These are phyloP conservation scores for Xylaria sp. DNA, from an alignment of 2,329 filamentous ascomycete genomes.

Conservation along the genomic window DNA sequence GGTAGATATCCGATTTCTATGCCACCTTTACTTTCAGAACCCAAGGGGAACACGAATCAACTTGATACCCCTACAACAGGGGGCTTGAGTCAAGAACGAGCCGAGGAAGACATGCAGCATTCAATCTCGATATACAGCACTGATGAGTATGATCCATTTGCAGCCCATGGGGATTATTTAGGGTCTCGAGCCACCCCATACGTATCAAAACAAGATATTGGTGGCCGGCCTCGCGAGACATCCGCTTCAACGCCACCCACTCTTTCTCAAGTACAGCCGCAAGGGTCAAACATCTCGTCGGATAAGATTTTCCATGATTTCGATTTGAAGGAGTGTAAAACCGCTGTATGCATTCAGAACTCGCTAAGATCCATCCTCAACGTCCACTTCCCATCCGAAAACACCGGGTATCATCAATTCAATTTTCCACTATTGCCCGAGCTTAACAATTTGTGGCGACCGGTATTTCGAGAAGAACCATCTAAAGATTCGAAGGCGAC, in stretches of 20 bases:
- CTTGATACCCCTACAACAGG: constrained; percentile 21
- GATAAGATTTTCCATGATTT: constrained; percentile 60
- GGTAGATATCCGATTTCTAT: constrained; percentile 50
- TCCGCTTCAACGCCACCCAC: constrained; percentile 53
- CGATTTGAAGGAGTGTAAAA: constrained; percentile 53
- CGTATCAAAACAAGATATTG: constrained; percentile 21
- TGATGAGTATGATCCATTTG: constrained; percentile 62
- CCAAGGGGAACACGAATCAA: constrained; percentile 22
- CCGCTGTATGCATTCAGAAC: constrained; percentile 66
- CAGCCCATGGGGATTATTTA: constrained; percentile 44
- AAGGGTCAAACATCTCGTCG: constrained; percentile 29
- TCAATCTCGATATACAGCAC: constrained; percentile 37
- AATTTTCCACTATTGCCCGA: constrained; percentile 60
- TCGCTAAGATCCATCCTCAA: constrained; percentile 64
- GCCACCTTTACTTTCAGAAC: constrained; percentile 34
- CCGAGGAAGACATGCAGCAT: constrained; percentile 27
- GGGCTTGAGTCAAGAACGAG: constrained; percentile 17
- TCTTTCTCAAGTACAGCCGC: constrained; percentile 55
- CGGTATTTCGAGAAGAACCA: constrained; percentile 58
- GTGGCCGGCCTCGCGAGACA: constrained; percentile 28
- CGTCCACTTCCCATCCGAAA: constrained; percentile 60
- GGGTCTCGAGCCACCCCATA: constrained; percentile 20
- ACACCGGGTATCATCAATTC: constrained; percentile 60
- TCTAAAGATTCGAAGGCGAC: constrained; percentile 48
- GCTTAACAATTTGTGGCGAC: constrained; percentile 62